phyloP scores from a whole-genome alignment of 2,329 filamentous ascomycete species.

The Colletotrichum orchidophilum region DNA sequence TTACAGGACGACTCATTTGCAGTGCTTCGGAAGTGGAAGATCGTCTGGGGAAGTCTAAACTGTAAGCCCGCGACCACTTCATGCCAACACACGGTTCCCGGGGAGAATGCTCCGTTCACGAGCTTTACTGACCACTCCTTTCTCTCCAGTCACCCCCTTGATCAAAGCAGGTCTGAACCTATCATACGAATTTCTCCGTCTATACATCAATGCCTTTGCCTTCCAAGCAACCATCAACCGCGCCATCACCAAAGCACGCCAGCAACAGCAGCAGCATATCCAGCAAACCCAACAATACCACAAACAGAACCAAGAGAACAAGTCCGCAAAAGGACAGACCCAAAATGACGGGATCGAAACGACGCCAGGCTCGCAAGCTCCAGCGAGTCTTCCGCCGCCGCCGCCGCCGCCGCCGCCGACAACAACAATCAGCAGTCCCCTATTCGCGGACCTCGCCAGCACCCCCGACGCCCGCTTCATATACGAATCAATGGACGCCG shows the following conservation, averaged over 20 bases:
- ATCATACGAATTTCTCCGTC: slow-evolving; percentile 76
- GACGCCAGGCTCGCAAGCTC: slow-evolving; percentile 39
- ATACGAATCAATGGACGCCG: slow-evolving; percentile 72
- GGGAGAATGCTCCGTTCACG: background rate
- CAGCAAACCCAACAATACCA: background rate
- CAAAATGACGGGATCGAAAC: slow-evolving; percentile 41
- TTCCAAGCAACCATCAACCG: slow-evolving; percentile 75
- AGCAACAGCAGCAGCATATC: slow-evolving; percentile 18
- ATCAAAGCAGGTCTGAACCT: slow-evolving; percentile 75
- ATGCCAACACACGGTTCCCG: background rate
- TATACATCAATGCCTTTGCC: slow-evolving; percentile 80
- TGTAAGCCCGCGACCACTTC: slow-evolving; percentile 53
- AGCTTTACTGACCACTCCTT: background rate
- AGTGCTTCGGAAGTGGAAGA: slow-evolving; percentile 76
- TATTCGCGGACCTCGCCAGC: slow-evolving; percentile 63
- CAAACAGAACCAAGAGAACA: background rate
- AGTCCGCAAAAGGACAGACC: slow-evolving; percentile 41
- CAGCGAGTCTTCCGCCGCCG: background rate
- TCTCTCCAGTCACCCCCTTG: slow-evolving; percentile 62
- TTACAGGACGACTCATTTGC: slow-evolving; percentile 71
- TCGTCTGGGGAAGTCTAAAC: slow-evolving; percentile 72
- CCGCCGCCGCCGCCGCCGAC: background rate
- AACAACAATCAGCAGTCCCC: slow-evolving; percentile 1
- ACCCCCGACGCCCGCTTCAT: slow-evolving; percentile 73
- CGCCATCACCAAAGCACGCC: slow-evolving; percentile 43